Evolutionary conservation across 1,284 basidiomycete species (phyloP).

Genomic region (Volvariella surrecta): DNA sequence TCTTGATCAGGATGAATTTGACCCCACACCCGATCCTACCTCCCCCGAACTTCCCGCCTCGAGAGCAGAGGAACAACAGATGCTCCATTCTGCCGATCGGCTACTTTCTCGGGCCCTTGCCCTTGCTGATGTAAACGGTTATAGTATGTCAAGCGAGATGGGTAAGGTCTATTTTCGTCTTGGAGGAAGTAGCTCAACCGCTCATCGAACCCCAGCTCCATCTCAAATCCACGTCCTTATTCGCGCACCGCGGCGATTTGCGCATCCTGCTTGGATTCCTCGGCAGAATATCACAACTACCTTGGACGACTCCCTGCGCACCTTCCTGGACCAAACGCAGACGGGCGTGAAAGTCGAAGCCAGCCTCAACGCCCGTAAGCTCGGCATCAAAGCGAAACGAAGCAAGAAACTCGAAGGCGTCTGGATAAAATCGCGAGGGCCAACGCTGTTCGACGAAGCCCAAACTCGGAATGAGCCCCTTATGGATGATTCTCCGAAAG

Average conservation of each 20-base stretch:
- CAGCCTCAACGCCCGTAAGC: constrained; percentile 10
- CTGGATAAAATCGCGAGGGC: constrained; percentile 37
- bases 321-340: constrained; percentile 26
- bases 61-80: constrained; percentile 37
- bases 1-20: constrained; percentile 9
- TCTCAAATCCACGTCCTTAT: constrained; percentile 64
- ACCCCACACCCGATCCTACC: constrained; percentile 14
- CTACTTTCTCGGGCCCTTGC: constrained; percentile 56
- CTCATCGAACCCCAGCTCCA: constrained; percentile 36
- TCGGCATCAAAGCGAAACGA: constrained; percentile 8
- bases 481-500: constrained; percentile 8
- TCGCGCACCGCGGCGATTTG: constrained; percentile 62
- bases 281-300: constrained; percentile 45
- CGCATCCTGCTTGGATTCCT: constrained; percentile 66
- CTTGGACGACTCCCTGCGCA: constrained; percentile 30
- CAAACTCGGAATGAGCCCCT: constrained; percentile 3
- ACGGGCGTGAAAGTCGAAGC: constrained; percentile 11
- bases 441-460: constrained; percentile 14
- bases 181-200: background rate
- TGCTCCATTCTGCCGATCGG: constrained; percentile 46
- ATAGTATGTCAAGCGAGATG: constrained; percentile 51
- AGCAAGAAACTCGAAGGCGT: constrained; percentile 15
- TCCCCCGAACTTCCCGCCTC: constrained; percentile 10
- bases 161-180: constrained; percentile 27
- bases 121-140: constrained; percentile 38